Conservation (phyloP, 2,329 filamentous ascomycete genomes). For the Fusarium tjaetaba region DNA sequence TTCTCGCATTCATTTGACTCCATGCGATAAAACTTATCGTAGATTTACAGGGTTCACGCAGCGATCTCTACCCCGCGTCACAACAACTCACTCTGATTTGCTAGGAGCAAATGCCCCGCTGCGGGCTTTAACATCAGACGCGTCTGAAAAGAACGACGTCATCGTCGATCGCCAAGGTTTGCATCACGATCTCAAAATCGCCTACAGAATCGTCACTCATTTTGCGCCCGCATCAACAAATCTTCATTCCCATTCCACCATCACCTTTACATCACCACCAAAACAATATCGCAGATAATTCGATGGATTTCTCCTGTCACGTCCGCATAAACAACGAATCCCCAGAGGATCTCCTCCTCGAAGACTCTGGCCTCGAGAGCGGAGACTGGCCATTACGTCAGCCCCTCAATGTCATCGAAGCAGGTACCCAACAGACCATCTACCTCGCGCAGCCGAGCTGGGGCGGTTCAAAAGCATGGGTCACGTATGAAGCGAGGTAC, state of each 20-base stretch:
- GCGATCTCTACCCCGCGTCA: not conserved
- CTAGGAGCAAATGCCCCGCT: not conserved
- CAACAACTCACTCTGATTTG: rapidly evolving
- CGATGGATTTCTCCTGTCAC: constrained; percentile 27
- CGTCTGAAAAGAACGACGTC: constrained; percentile 9
- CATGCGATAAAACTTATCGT: not conserved
- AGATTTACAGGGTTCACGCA: not conserved
- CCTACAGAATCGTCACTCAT: not conserved
- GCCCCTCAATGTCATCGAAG: constrained; percentile 24
- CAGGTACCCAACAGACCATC: constrained; percentile 15
- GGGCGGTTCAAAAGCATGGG: constrained; percentile 25
- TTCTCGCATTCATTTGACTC: rapidly evolving
- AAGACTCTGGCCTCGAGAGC: constrained; percentile 19
- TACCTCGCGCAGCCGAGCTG: constrained; percentile 20
- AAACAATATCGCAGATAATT: not conserved
- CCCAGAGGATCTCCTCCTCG: constrained; percentile 20
- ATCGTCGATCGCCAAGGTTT: not conserved
- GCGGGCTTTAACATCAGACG: not conserved
- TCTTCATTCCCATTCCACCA: rapidly evolving
- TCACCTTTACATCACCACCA: too few relatives aligned
- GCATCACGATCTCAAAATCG: constrained; percentile 3
- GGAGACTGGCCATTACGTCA: constrained; percentile 26
- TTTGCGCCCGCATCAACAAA: not conserved
- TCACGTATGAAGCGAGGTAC: constrained; percentile 12
- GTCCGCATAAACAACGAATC: constrained; percentile 15